A percentile compares a stretch with the other conserved stretches of the same genome.
These are phyloP conservation scores for Penicillium sp. DNA, from an alignment of 2,329 filamentous ascomycete species.

Conservation along the genomic window DNA sequence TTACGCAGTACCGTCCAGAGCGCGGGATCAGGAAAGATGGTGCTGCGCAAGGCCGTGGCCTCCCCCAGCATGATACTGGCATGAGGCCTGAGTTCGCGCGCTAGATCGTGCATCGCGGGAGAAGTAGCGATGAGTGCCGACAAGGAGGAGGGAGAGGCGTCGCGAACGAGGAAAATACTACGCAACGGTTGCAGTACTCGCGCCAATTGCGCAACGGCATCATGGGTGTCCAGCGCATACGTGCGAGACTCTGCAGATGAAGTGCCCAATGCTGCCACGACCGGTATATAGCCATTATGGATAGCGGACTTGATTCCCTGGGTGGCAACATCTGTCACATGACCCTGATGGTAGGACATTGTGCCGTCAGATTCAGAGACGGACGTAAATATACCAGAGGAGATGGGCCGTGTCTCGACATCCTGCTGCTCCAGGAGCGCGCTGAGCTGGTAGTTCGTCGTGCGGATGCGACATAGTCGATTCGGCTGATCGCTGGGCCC, in stretches of 20 bases:
- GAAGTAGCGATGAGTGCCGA: not conserved
- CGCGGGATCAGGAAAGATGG: not conserved
- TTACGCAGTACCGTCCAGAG: not conserved
- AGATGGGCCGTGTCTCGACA: constrained; percentile 1
- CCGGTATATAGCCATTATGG: not conserved
- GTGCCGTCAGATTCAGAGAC: not conserved
- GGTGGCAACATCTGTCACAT: not conserved
- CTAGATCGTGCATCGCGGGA: not conserved
- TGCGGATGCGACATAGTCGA: not conserved
- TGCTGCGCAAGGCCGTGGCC: not conserved
- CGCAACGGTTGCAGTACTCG: constrained; percentile 1
- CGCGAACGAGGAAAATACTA: not conserved
- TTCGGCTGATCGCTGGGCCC: not conserved
- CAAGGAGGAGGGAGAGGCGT: not conserved
- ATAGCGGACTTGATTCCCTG: not conserved
- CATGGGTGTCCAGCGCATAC: not conserved
- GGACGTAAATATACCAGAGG: not conserved
- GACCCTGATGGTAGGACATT: not conserved
- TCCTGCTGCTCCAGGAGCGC: constrained; percentile 1
- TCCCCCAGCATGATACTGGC: not conserved
- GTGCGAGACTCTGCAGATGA: not conserved
- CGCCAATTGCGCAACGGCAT: not conserved
- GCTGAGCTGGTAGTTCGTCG: constrained; percentile 2
- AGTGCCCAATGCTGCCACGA: constrained; percentile 1
- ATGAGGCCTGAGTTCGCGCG: not conserved